Evolutionary conservation across 176 grass and related monocot species (phyloP).

Genomic region (Lolium rigidum): DNA sequence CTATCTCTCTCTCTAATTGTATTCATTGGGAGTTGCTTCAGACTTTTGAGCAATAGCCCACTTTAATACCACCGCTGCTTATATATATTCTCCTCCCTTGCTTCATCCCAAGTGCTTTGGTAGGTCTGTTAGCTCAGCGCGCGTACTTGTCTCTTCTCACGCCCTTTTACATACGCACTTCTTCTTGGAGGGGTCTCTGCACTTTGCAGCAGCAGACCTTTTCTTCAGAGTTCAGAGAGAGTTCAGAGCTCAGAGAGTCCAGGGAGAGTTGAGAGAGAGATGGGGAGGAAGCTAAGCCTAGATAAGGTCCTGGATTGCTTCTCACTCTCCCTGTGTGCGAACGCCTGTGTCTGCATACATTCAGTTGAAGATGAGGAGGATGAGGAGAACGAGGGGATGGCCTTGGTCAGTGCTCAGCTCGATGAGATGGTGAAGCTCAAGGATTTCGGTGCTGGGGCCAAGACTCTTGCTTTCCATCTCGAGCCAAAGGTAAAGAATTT

Average conservation of each 20-base stretch:
- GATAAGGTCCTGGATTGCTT: conserved; percentile 86
- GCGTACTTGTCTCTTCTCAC: conserved; percentile 45
- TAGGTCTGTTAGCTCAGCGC: conserved; percentile 44
- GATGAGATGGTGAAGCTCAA: conserved; percentile 81
- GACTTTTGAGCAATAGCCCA: conserved; percentile 27
- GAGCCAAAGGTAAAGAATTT: conserved; percentile 75
- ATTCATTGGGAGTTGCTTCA: conserved; percentile 22
- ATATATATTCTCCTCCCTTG: conserved; percentile 15
- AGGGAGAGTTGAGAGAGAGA: not conserved
- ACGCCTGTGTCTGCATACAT: conserved; percentile 70
- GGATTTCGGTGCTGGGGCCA: conserved; percentile 63
- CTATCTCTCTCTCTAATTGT: not conserved
- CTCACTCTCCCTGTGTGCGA: conserved; percentile 64
- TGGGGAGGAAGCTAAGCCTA: conserved; percentile 65
- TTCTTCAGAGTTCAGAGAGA: not conserved
- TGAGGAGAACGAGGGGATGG: conserved; percentile 62
- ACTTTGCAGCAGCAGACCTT: conserved; percentile 2
- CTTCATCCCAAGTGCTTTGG: conserved; percentile 23
- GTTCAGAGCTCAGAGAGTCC: not conserved
- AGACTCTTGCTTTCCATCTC: conserved; percentile 90
- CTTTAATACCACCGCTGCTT: conserved; percentile 18
- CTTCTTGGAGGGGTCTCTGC: conserved; percentile 31
- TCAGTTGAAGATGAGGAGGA: conserved; percentile 44
- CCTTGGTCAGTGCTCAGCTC: conserved; percentile 74
- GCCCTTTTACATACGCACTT: conserved; percentile 1